Base-by-base conservation (phyloP, 805 yeast genomes). In the Barnettozyma botsteinii region DNA sequence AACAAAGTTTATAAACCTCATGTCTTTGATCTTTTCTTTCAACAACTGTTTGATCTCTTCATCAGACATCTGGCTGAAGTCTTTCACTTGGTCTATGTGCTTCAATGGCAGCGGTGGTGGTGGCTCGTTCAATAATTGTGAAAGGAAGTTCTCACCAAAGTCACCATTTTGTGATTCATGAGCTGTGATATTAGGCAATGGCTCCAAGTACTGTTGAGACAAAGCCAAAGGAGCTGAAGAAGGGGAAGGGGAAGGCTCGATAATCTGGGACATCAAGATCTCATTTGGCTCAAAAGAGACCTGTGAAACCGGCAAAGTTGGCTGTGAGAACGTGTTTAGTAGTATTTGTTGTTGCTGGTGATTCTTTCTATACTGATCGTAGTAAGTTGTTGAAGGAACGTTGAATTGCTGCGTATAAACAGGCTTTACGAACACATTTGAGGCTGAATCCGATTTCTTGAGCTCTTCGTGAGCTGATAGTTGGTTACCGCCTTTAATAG, bases 1-100 rank as follows among this genome's bases (percentile, higher is more conserved):
- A 3, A 55, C 57, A 41, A 53, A 53, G n/a, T 41, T 43, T 13
- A 55, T 47, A 27, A 55, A 55, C 4, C 42, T 38, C 23, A 35
- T 30, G 38, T 53, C 58, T 27, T 51, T 51, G n/a, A 55, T 46
- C 34, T 48, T 51, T 19, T 46, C 47, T 18, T 35, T 47, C 26
- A 55, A 28, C 23, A 49, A 19, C 4, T 27, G 22, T 24, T 43
- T 40, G 6, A 55, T 42, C 31, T 55, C 49, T 0, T 38, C 40
- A 43, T 53, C 56, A 13, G 39, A 33, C 42, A 52, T 37, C 19
- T 41, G 20, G 11, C 37, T 21, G 27, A 43, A 37, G 12, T 36
- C 39, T 5, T 10, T 8, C 28, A 5, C n/a, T 10, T 25, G 8
- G n/a, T 25, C 10, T 11, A 14, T 11, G 13, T 14, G 13, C 14